These are phyloP conservation scores for Magnolia kwangsiensis DNA, from an alignment of 164 flowering plant species.

Conservation along the genomic window DNA sequence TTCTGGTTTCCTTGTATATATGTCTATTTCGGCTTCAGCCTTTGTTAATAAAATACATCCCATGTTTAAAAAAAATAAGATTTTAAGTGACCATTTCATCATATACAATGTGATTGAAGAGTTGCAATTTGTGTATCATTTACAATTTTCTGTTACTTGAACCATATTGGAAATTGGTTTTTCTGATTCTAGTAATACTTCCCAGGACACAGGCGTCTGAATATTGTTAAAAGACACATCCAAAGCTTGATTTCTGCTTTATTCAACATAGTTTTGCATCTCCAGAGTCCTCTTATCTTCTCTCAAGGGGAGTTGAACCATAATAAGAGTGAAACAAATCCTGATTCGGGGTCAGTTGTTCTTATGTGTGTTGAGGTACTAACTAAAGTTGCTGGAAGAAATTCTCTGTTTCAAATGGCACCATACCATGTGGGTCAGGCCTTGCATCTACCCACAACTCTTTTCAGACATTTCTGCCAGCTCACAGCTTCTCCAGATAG, in stretches of 20 bases:
- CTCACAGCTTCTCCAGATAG: constrained; percentile 27
- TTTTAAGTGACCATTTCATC: no score
- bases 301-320: constrained; percentile 14
- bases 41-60: no score
- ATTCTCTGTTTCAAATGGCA: constrained; percentile 52
- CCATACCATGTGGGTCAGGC: constrained; percentile 54
- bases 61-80: no score
- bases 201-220: constrained; percentile 61
- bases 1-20: no score
- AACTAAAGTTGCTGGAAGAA: constrained; percentile 60
- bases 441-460: constrained; percentile 55
- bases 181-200: constrained; percentile 14
- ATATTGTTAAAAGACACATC: constrained; percentile 50
- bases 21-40: no score
- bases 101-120: not conserved
- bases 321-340: constrained; percentile 19
- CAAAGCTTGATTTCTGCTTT: constrained; percentile 51
- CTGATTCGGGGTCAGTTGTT: constrained; percentile 81
- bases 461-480: constrained; percentile 51
- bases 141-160: not conserved
- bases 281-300: constrained; percentile 71
- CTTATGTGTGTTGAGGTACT: constrained; percentile 85
- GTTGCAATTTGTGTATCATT: not conserved
- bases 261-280: constrained; percentile 67
- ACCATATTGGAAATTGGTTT: not conserved